Percentiles rank a stretch among this genome's conserved stretches.
phyloP scores from a whole-genome alignment of 495 filamentous ascomycete genomes.

The Penicillium antarcticum region DNA sequence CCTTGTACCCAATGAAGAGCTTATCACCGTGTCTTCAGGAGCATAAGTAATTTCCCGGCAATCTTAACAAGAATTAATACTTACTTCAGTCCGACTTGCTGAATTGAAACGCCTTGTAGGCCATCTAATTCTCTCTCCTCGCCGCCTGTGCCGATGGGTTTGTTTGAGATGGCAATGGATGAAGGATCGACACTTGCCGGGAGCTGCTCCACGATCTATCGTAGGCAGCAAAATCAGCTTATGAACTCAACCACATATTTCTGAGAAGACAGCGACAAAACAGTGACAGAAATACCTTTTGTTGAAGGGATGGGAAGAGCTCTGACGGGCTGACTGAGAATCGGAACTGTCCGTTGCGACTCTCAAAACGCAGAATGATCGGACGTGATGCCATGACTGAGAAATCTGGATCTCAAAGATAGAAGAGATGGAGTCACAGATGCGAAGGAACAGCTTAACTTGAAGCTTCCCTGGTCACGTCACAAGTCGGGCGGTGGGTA shows the following conservation, averaged over 20 bases:
- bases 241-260: not conserved
- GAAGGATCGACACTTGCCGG: conserved; percentile 68
- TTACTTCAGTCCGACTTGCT: conserved; percentile 69
- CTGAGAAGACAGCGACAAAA: not conserved
- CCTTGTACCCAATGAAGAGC: conserved; percentile 77
- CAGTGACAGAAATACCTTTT: conserved; percentile 31
- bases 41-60: not conserved
- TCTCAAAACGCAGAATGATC: conserved; percentile 53
- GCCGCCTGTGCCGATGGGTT: conserved; percentile 67
- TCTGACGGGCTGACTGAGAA: conserved; percentile 45
- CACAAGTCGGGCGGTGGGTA: conserved; percentile 24
- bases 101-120: conserved; percentile 63
- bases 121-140: conserved; percentile 67
- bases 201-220: conserved; percentile 59
- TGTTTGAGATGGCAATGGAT: conserved; percentile 77
- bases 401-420: not conserved
- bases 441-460: not conserved
- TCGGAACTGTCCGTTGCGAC: conserved; percentile 55
- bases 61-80: conserved; percentile 9
- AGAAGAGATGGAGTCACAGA: not conserved
- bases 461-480: conserved; percentile 23
- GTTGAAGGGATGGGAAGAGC: conserved; percentile 42
- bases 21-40: conserved; percentile 77
- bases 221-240: conserved; percentile 1
- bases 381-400: conserved; percentile 29